Percentiles rank a stretch among this genome's conserved stretches.
These are phyloP conservation scores for Physaria fendleri DNA, from an alignment of 345 rosid species.

Conservation along the genomic window DNA sequence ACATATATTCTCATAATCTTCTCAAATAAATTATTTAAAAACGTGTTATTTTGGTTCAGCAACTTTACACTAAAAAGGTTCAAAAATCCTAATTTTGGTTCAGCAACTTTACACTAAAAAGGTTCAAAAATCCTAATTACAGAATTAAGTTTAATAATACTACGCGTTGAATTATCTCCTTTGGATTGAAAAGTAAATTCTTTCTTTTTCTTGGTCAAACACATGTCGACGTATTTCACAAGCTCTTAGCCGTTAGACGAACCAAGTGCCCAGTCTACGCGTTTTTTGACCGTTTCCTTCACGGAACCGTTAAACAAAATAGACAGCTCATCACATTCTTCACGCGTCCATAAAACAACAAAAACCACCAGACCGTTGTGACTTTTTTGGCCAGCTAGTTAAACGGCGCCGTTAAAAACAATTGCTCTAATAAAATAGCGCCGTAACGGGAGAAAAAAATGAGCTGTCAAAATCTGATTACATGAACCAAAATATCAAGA, in stretches of 20 bases:
- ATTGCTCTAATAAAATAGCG: conserved; percentile 15
- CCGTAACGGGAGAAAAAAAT: conserved; percentile 25
- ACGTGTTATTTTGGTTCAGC: no score
- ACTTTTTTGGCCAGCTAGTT: not conserved
- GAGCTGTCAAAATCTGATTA: conserved; percentile 14
- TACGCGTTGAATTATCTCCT: no score
- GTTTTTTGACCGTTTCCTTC: conserved; percentile 11
- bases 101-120: no score
- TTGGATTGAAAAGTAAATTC: no score
- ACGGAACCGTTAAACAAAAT: conserved; percentile 20
- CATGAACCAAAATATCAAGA: conserved; percentile 3
- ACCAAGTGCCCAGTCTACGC: conserved; percentile 27
- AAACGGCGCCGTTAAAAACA: not conserved
- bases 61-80: no score
- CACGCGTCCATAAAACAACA: conserved; percentile 13
- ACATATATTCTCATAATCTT: not conserved
- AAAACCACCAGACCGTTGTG: conserved; percentile 15
- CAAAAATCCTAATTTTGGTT: no score
- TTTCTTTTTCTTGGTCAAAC: not conserved
- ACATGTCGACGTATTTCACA: not conserved
- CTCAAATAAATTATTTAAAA: not conserved
- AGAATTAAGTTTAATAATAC: no score
- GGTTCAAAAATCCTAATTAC: no score
- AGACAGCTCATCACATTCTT: conserved; percentile 22
- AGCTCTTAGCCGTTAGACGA: conserved; percentile 21